These are phyloP conservation scores for Plantago coronopus DNA, from an alignment of 305 asterid species.

Conservation along the genomic window DNA sequence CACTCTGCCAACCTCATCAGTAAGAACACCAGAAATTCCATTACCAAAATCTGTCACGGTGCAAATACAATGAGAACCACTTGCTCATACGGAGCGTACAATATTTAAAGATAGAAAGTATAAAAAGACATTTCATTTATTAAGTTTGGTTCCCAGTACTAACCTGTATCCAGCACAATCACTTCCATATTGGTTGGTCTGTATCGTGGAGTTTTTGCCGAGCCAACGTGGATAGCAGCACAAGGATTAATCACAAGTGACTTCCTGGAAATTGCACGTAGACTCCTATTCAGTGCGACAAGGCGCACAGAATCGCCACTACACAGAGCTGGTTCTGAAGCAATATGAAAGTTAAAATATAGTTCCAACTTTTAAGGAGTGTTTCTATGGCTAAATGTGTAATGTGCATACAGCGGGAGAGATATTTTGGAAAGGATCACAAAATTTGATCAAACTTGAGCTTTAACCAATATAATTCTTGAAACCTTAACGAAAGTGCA, in stretches of 20 bases:
- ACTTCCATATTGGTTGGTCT: conserved; percentile 97
- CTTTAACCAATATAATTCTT: neutral
- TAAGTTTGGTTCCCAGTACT: neutral
- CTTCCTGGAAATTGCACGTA: conserved; percentile 91
- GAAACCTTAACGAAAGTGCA: conserved; percentile 4
- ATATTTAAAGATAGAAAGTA: no score
- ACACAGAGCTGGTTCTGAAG: conserved; percentile 72
- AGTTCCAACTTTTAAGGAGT: no score
- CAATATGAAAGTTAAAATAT: neutral
- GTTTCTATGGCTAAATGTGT: no score
- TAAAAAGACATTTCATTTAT: conserved; percentile 5
- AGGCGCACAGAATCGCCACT: conserved; percentile 96
- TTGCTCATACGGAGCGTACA: neutral
- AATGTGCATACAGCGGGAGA: no score
- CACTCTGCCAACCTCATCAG: conserved; percentile 88
- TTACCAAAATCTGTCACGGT: conserved; percentile 69
- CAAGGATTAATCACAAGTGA: conserved; percentile 87
- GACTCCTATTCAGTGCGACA: conserved; percentile 82
- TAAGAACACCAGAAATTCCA: conserved; percentile 85
- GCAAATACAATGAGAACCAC: neutral
- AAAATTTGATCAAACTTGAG: no score
- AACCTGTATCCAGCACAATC: conserved; percentile 90
- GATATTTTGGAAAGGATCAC: no score
- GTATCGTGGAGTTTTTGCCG: conserved; percentile 89
- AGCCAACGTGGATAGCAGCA: conserved; percentile 76